Base-by-base conservation (phyloP, 129 eudicot genomes). In the Flaveria trinervia region DNA sequence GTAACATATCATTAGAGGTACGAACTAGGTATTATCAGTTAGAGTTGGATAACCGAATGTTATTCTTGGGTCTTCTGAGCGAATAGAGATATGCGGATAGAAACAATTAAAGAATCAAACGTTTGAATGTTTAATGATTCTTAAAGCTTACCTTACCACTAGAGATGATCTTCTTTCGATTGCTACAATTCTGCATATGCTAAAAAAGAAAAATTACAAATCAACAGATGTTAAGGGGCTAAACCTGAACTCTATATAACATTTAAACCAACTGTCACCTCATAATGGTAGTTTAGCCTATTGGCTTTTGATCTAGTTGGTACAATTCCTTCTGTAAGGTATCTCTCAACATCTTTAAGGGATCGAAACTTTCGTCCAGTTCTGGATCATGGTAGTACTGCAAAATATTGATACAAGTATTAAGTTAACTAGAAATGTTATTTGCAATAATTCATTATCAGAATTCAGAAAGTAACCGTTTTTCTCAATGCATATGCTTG, bases 311-410 rank as follows among this genome's bases (percentile, higher is more conserved):
- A 64, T 64, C 26, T 77, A 70, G 73, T 54, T 62, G 80, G 86
- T 74, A 77, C 61, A 68, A 55, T 44, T 59, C 71, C 89, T 65
- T 80, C 87, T 65, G 89, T 61, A 25, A 61, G 67, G 39, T 61
- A 61, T 61, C 54, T 79, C 78, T 84, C 84, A 44, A 92, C 89
- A 23, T 86, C 89, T 81, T 74, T 77, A 11, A 82, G 66, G 43
- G 98, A 90, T 61, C 98, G 85, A 75, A 90, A 88, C 75, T 88
- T 82, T 36, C 76, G 78, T 66, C 94, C 93, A 65, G 88, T 92
- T 82, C 86, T 39, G 94, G 88, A 77, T 92, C 98, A 75, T 80
- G 65, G 81, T 88, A 90, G 59, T 86, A 92, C 96, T 92, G 88
- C 85, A 81, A 9, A 70, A 70, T 7, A 49, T 52, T 39, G 82